A percentile compares a stretch with the other conserved stretches of the same genome.
These are phyloP conservation scores for Trametes villosa DNA, from an alignment of 768 basidiomycete species.

Conservation along the genomic window DNA sequence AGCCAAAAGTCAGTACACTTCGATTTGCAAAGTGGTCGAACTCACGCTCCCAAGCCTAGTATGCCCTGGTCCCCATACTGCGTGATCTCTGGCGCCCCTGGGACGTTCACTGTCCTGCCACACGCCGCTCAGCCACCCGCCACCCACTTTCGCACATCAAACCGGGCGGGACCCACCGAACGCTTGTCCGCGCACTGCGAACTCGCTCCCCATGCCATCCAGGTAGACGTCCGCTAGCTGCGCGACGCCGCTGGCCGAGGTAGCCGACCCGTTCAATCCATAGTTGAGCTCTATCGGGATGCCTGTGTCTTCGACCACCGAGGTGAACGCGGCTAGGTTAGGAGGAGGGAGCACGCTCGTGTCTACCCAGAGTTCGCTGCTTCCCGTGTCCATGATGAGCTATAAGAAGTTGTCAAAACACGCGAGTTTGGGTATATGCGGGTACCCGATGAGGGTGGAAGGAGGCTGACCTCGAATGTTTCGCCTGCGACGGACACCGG, in stretches of 20 bases:
- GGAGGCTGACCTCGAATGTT: neutral
- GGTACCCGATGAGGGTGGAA: too few species aligned
- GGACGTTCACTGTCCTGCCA: neutral
- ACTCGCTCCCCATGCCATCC: neutral
- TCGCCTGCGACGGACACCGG: neutral
- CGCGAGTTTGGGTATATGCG: too few species aligned
- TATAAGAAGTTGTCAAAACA: neutral
- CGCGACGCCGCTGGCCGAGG: neutral
- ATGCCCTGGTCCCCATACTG: constrained; percentile 5
- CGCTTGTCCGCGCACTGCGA: neutral
- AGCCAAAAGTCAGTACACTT: neutral
- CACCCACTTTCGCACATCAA: neutral
- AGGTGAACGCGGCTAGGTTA: neutral
- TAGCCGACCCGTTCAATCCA: neutral
- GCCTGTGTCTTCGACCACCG: neutral
- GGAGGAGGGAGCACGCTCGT: neutral
- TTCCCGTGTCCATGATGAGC: constrained; percentile 5
- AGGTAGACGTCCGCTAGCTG: neutral
- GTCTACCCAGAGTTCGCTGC: constrained; percentile 13
- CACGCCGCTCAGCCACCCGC: neutral
- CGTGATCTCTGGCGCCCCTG: neutral
- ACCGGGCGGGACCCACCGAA: neutral
- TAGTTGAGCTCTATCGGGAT: neutral
- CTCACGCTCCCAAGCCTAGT: constrained; percentile 1
- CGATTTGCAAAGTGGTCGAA: neutral